A percentile compares a stretch with the other conserved stretches of the same genome.
phyloP scores from a whole-genome alignment of 2,329 filamentous ascomycete genomes.

The Leptographium lundbergii region DNA sequence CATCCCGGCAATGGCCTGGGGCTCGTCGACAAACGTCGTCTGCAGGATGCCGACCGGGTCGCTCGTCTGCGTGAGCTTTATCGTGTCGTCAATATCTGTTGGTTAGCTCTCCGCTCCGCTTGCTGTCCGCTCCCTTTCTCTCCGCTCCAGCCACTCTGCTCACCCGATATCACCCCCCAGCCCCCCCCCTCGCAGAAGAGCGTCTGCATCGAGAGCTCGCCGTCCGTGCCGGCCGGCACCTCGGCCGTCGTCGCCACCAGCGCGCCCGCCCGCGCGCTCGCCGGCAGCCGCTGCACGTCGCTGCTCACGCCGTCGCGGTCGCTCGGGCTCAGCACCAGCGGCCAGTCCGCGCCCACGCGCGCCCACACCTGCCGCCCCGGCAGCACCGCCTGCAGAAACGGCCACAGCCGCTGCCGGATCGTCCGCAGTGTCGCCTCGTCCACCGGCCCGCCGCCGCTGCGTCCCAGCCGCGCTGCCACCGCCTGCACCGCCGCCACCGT shows the following conservation, averaged over 20 bases:
- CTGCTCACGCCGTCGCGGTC: slow-evolving; percentile 60
- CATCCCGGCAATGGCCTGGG: slow-evolving; percentile 65
- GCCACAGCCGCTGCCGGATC: slow-evolving; percentile 54
- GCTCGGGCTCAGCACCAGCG: slow-evolving; percentile 53
- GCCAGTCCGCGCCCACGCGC: slow-evolving; percentile 33
- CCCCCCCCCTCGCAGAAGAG: slow-evolving; percentile 66
- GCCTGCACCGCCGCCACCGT: slow-evolving; percentile 51
- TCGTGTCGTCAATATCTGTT: slow-evolving; percentile 83
- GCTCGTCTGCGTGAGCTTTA: slow-evolving; percentile 78
- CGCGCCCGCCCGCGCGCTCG: slow-evolving; percentile 30
- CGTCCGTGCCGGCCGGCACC: slow-evolving; percentile 38
- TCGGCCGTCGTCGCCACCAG: slow-evolving; percentile 33
- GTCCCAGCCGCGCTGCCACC: slow-evolving; percentile 23
- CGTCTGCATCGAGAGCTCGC: slow-evolving; percentile 53
- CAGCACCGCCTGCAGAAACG: slow-evolving; percentile 66
- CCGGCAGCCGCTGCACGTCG: slow-evolving; percentile 43
- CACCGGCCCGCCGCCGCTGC: slow-evolving; percentile 28
- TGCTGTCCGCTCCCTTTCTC: no score
- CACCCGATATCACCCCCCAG: slow-evolving; percentile 71
- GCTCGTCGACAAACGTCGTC: slow-evolving; percentile 70
- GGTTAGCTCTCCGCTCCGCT: no score
- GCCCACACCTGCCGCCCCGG: slow-evolving; percentile 58
- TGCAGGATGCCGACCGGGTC: slow-evolving; percentile 69
- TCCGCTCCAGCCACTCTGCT: slow-evolving; percentile 2
- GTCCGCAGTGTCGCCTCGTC: slow-evolving; percentile 40